Percentiles rank a stretch among this genome's conserved stretches.
These are phyloP conservation scores for Atkinsonella texensis DNA, from an alignment of 2,329 filamentous ascomycete genomes.

Conservation along the genomic window DNA sequence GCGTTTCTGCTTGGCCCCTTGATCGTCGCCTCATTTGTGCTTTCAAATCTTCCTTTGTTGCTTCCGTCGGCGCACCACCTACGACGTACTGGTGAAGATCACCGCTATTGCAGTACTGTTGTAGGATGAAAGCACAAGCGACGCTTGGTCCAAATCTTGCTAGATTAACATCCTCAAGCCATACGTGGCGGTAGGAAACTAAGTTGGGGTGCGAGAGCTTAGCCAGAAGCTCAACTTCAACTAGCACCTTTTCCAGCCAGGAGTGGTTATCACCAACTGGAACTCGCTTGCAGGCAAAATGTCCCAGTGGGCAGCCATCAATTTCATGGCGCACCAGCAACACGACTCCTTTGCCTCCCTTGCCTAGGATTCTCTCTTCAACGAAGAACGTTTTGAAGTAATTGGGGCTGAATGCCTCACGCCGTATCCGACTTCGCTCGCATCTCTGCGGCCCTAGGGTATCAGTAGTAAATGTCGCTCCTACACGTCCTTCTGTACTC, in stretches of 20 bases:
- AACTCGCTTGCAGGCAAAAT: conserved; percentile 94
- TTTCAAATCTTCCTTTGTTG: conserved; percentile 76
- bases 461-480: conserved; percentile 41
- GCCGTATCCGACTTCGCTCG: conserved; percentile 61
- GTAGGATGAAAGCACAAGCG: conserved; percentile 89
- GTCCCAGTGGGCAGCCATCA: conserved; percentile 75
- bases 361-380: conserved; percentile 73
- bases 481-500: conserved; percentile 13
- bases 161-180: conserved; percentile 81
- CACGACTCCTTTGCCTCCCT: conserved; percentile 90
- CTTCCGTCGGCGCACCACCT: conserved; percentile 49
- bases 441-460: conserved; percentile 32
- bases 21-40: conserved; percentile 75
- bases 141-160: conserved; percentile 83
- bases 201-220: conserved; percentile 88
- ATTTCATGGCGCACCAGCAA: conserved; percentile 87
- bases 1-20: conserved; percentile 58
- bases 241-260: conserved; percentile 87
- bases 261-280: conserved; percentile 89
- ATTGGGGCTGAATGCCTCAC: conserved; percentile 76
- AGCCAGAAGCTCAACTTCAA: conserved; percentile 87
- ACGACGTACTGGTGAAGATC: conserved; percentile 82
- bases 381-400: conserved; percentile 93
- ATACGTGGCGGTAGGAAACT: conserved; percentile 93
- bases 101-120: conserved; percentile 93